Percentiles rank a stretch among this genome's conserved stretches.
Evolutionary conservation across 164 flowering plant species (phyloP).

Genomic region (Amborella trichopoda): DNA sequence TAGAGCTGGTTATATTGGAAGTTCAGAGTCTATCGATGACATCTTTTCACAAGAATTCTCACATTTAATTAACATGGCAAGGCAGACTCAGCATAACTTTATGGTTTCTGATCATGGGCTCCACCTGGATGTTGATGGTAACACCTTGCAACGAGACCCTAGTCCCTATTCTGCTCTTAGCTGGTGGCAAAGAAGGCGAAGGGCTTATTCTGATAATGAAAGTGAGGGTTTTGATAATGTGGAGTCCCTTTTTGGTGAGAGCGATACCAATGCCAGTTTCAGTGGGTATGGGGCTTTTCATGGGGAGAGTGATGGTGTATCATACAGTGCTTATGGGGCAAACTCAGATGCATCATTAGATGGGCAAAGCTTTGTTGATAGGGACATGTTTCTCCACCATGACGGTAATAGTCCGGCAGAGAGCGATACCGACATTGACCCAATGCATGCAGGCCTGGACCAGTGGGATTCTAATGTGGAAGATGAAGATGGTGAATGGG

Average conservation of each 20-base stretch:
- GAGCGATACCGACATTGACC: conserved; percentile 83
- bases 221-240: conserved; percentile 48
- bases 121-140: conserved; percentile 19
- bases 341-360: conserved; percentile 72
- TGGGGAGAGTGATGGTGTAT: conserved; percentile 52
- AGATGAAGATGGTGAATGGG: conserved; percentile 47
- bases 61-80: conserved; percentile 32
- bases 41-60: conserved; percentile 56
- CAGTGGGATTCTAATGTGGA: conserved; percentile 58
- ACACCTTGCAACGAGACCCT: conserved; percentile 18
- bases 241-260: conserved; percentile 66
- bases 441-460: conserved; percentile 70
- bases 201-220: conserved; percentile 57
- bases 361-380: conserved; percentile 34
- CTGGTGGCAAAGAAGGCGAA: conserved; percentile 66
- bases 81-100: conserved; percentile 31
- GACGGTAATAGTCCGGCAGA: conserved; percentile 34
- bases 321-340: conserved; percentile 55
- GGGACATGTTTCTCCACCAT: conserved; percentile 29
- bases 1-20: conserved; percentile 33
- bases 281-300: conserved; percentile 33
- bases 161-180: conserved; percentile 55
- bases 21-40: conserved; percentile 61
- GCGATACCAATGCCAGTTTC: conserved; percentile 56
- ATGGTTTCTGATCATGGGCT: conserved; percentile 21